Conservation (phyloP, 1,139 yeast species). For the Geotrichum australiense region DNA sequence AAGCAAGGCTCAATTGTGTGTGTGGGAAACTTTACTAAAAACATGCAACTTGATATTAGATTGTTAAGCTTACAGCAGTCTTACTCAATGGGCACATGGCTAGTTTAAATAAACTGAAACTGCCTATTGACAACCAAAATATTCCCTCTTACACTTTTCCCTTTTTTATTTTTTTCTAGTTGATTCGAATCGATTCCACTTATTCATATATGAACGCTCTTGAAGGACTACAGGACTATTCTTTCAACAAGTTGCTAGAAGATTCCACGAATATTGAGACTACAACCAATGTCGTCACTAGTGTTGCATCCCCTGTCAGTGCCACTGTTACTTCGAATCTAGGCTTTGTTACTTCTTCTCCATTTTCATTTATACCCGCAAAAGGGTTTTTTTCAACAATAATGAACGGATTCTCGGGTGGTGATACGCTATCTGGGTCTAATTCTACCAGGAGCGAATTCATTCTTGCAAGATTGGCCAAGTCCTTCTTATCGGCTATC, state of each 20-base stretch:
- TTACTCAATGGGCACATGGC: too few species aligned
- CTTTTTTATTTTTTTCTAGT: constrained; percentile 1
- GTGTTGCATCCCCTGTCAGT: background rate
- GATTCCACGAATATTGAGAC: too few species aligned
- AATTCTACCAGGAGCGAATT: constrained; percentile 14
- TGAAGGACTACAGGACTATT: constrained; percentile 15
- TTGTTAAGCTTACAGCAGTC: too few species aligned
- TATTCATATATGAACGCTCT: constrained; percentile 8
- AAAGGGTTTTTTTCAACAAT: constrained; percentile 14
- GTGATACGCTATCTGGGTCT: background rate
- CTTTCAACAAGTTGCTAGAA: constrained; percentile 5
- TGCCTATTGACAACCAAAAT: background rate
- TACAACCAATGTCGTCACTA: constrained; percentile 2
- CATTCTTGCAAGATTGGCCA: constrained; percentile 20
- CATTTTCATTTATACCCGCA: constrained; percentile 9
- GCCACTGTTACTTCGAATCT: background rate
- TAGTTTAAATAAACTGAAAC: too few species aligned
- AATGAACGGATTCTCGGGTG: constrained; percentile 1
- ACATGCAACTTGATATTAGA: too few species aligned
- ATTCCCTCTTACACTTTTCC: background rate
- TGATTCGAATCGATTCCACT: background rate
- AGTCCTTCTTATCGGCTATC: constrained; percentile 22
- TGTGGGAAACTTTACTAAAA: too few species aligned
- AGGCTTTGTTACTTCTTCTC: background rate
- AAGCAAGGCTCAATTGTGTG: too few species aligned